Evolutionary conservation across 1,284 basidiomycete species (phyloP), one percentile per base, ranked within the genome.

Genomic region (Pseudozyma thailandica): DNA sequence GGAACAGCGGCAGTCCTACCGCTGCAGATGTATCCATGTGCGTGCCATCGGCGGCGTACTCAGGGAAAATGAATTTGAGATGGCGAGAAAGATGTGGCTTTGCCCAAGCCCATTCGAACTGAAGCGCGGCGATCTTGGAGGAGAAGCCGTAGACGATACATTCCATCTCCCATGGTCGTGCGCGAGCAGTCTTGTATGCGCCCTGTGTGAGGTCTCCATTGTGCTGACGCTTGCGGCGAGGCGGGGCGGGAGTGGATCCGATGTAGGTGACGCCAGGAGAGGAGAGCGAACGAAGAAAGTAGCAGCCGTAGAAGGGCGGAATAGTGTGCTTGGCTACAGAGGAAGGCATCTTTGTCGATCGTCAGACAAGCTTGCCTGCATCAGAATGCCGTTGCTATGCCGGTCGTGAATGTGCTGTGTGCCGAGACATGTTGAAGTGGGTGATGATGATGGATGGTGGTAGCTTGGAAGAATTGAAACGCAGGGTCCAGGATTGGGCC

Each of bases 81-180:
- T 86, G 85, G 2, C 87, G 78, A 0, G 85, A 86, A 0, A 85
- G 61, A 52, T 86, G 82, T 8, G 87, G 87, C 59, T 93, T 89
- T 79, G 93, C 92, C 92, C 92, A 94, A 16, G 92, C 92, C 92
- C 92, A 94, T 84, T 94, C 92, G 77, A 93, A 94, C 84, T 93
- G 68, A 3, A 94, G 85, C 0, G 93, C 92, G 0, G 91, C 88
- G 21, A 93, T 85, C 80, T 90, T 90, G 57, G 91, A 92, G 0
- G 92, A 91, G 79, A 95, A 94, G 6, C 92, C 92, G 78, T 91
- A 87, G 0, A 94, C 91, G 50, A 94, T 89, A 87, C 92, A 88
- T 61, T 92, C 90, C 91, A 93, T 93, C 39, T 90, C 88, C 92
- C 92, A 95, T 20, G 93, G 93, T 28, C 92, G 84, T 26, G 88